Conservation (phyloP, 2,329 filamentous ascomycete genomes). For the Setomelanomma holmii region DNA sequence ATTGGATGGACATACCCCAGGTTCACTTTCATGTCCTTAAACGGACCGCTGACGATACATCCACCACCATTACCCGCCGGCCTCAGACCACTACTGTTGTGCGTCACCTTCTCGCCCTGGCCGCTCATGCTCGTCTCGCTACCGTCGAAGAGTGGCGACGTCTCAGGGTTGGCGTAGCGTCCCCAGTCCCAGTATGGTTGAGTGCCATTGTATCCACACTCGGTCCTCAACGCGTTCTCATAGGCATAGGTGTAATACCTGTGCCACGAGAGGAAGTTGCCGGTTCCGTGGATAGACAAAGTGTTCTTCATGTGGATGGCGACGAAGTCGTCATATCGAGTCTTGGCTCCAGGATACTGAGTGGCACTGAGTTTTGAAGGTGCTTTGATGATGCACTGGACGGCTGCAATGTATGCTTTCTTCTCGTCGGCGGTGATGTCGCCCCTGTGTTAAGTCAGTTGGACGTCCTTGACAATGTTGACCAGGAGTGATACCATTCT, state of each 20-base stretch:
- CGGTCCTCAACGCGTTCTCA: slow-evolving; percentile 51
- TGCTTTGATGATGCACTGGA: slow-evolving; percentile 39
- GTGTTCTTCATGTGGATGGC: slow-evolving; percentile 48
- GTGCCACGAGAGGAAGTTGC: slow-evolving; percentile 52
- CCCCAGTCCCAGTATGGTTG: slow-evolving; percentile 64
- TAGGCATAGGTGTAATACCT: slow-evolving; percentile 52
- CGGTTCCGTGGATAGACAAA: slow-evolving; percentile 42
- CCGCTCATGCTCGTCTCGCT: slow-evolving; percentile 58
- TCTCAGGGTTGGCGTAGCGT: slow-evolving; percentile 53
- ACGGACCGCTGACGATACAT: slow-evolving; percentile 61
- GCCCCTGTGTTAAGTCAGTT: slow-evolving; percentile 24
- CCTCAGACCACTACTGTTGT: slow-evolving; percentile 31
- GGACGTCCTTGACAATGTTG: too few relatives aligned
- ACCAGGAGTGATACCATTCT: too few relatives aligned
- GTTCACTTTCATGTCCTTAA: slow-evolving; percentile 49
- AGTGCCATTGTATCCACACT: slow-evolving; percentile 54
- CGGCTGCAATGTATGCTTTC: slow-evolving; percentile 47
- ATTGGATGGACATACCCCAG: slow-evolving; percentile 28
- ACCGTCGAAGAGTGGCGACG: slow-evolving; percentile 65
- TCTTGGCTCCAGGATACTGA: slow-evolving; percentile 41
- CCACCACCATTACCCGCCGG: slow-evolving; percentile 63
- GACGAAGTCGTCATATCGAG: slow-evolving; percentile 48
- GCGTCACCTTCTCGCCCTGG: slow-evolving; percentile 52
- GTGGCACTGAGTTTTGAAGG: slow-evolving; percentile 30
- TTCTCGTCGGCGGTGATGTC: slow-evolving; percentile 36